Evolutionary conservation across 805 yeast species (phyloP).

Genomic region (Yamadazyma nakazawae): DNA sequence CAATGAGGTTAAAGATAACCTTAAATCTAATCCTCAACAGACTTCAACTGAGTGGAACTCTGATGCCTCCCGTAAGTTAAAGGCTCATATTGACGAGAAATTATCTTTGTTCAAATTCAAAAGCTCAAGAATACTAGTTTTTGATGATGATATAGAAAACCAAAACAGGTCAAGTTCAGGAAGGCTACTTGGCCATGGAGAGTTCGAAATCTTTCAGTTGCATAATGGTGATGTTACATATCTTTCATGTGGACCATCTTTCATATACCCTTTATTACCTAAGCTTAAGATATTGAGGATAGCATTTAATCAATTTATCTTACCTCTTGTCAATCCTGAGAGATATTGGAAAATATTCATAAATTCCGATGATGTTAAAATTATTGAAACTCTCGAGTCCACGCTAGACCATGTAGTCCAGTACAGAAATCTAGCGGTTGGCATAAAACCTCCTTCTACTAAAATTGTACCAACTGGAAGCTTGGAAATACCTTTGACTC

Average conservation of each 20-base stretch:
- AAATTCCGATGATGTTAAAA: slow-evolving; percentile 25
- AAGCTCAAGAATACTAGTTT: slow-evolving; percentile 33
- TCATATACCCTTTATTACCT: slow-evolving; percentile 73
- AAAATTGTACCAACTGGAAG: not conserved
- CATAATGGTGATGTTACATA: slow-evolving; percentile 58
- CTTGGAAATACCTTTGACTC: slow-evolving; percentile 3
- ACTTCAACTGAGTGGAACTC: not conserved
- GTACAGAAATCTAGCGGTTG: slow-evolving; percentile 33
- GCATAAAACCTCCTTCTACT: slow-evolving; percentile 8
- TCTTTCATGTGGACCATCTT: slow-evolving; percentile 60
- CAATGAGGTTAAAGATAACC: slow-evolving; percentile 27
- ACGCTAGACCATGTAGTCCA: slow-evolving; percentile 41
- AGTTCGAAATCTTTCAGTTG: slow-evolving; percentile 55
- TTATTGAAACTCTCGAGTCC: slow-evolving; percentile 25
- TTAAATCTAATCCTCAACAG: slow-evolving; percentile 14
- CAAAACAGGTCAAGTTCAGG: slow-evolving; percentile 28
- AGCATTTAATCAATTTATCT: slow-evolving; percentile 45
- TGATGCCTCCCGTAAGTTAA: not conserved
- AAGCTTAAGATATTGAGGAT: slow-evolving; percentile 55
- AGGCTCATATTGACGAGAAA: slow-evolving; percentile 30
- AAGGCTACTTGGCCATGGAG: slow-evolving; percentile 57
- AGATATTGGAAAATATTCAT: slow-evolving; percentile 64
- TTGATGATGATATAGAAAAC: slow-evolving; percentile 28
- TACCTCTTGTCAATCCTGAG: slow-evolving; percentile 71
- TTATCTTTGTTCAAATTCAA: slow-evolving; percentile 31